A percentile compares a stretch with the other conserved stretches of the same genome.
Conservation (phyloP, 257 asterid species). For the Solanum okadae region DNA sequence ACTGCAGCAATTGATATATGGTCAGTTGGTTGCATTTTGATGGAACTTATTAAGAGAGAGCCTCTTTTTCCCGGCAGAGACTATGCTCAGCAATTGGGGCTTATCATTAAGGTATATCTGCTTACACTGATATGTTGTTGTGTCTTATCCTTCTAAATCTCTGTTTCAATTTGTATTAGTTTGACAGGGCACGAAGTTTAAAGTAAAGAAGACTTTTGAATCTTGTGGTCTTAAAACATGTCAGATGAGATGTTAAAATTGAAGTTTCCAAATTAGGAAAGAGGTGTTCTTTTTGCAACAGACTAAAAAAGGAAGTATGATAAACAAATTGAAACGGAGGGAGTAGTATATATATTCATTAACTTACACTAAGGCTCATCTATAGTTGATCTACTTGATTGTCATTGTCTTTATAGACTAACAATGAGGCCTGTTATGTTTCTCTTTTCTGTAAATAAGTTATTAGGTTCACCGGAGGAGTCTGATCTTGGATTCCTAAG, state of each 20-base stretch:
- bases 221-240: not conserved
- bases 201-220: not conserved
- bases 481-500: slow-evolving; percentile 80
- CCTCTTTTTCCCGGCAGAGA: slow-evolving; percentile 69
- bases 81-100: slow-evolving; percentile 54
- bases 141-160: not conserved
- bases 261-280: not conserved
- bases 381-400: not conserved
- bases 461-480: slow-evolving; percentile 83
- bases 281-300: not conserved
- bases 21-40: slow-evolving; percentile 68
- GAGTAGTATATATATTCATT: not conserved
- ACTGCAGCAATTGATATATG: slow-evolving; percentile 63
- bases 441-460: slow-evolving; percentile 24
- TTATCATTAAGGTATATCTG: slow-evolving; percentile 39
- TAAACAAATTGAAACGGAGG: not conserved
- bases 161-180: not conserved
- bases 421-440: not conserved
- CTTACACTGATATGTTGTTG: not conserved
- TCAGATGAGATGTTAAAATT: not conserved
- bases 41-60: slow-evolving; percentile 51
- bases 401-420: not conserved
- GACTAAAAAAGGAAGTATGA: not conserved
- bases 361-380: not conserved
- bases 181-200: not conserved